Conservation (phyloP, 129 eudicot species). For the Centaurea solstitialis region DNA sequence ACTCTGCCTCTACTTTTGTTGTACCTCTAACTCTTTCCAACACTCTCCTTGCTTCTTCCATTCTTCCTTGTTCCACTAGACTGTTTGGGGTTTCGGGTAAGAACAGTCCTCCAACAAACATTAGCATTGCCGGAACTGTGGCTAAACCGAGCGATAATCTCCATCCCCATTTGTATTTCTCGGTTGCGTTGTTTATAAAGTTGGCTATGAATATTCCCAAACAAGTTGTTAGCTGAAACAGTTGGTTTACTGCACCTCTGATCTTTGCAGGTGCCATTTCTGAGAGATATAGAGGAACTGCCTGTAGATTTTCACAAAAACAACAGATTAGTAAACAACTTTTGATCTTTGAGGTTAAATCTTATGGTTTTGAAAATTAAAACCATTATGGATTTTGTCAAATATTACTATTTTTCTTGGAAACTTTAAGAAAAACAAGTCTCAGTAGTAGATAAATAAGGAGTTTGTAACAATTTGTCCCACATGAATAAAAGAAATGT, state of each 20-base stretch:
- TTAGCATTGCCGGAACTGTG: conserved; percentile 64
- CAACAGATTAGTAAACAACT: conserved; percentile 8
- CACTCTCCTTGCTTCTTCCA: conserved; percentile 66
- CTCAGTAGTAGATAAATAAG: not conserved
- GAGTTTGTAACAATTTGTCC: too few relatives aligned
- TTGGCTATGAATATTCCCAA: conserved; percentile 79
- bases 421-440: not conserved
- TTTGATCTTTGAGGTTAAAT: not conserved
- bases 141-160: conserved; percentile 90
- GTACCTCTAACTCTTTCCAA: conserved; percentile 93
- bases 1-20: conserved; percentile 77
- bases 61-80: conserved; percentile 80
- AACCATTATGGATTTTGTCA: not conserved
- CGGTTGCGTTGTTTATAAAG: conserved; percentile 77
- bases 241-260: conserved; percentile 81
- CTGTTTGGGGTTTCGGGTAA: conserved; percentile 97
- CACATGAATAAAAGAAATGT: too few relatives aligned
- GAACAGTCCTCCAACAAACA: conserved; percentile 85
- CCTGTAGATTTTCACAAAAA: conserved; percentile 38
- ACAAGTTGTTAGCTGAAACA: conserved; percentile 94
- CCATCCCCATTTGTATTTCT: conserved; percentile 95
- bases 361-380: not conserved
- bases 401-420: not conserved
- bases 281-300: conserved; percentile 89
- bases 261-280: conserved; percentile 96